Base-by-base conservation (phyloP, 78 protist genomes). In the Blattamonas nauphoetae region DNA sequence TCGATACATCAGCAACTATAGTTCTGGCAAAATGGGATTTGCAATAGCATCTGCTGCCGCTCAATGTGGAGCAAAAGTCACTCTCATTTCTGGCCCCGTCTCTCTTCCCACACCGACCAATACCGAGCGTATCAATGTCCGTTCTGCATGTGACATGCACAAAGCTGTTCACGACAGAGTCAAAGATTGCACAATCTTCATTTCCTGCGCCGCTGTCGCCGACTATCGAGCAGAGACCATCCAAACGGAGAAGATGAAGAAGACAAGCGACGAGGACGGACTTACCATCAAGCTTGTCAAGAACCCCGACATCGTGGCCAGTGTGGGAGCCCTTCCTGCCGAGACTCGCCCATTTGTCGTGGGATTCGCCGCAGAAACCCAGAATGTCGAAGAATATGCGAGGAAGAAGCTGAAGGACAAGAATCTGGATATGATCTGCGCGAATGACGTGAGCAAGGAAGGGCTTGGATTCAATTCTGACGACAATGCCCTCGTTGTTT, bases 321-420 rank as follows among this genome's bases (percentile, higher is more conserved):
- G 44, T 79, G 33, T 79, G 44, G 21, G 41, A 35, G n/a, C 83
- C 5, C 33, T 32, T 32, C 71, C 71, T 11, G 11, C 83, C n/a
- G 11, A 6, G n/a, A 5, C 44, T 34, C 21, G 33, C 41, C 83
- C 33, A 5, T 55, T 55, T 55, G 83, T 79, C 35, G 83, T 11
- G n/a, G 83, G 83, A 6, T 79, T 79, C 35, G 83, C 83, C n/a
- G 83, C 83, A 32, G 83, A 79, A 32, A 34, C 83, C n/a, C 44
- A 79, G 44, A 6, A 33, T 32, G 83, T 79, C 35, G 33, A 34
- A 34, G 83, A 79, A 32, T 79, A 79, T 79, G 83, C 83, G 44
- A 11, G 21, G 5, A 32, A 6, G 29, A 79, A 79, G 83, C 83
- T 79, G 83, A 11, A 79, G 35, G 11, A 32, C 41, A 79, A 79